These are phyloP conservation scores for Leishmania mexicana DNA, from an alignment of 208 protist genomes.

Conservation along the genomic window DNA sequence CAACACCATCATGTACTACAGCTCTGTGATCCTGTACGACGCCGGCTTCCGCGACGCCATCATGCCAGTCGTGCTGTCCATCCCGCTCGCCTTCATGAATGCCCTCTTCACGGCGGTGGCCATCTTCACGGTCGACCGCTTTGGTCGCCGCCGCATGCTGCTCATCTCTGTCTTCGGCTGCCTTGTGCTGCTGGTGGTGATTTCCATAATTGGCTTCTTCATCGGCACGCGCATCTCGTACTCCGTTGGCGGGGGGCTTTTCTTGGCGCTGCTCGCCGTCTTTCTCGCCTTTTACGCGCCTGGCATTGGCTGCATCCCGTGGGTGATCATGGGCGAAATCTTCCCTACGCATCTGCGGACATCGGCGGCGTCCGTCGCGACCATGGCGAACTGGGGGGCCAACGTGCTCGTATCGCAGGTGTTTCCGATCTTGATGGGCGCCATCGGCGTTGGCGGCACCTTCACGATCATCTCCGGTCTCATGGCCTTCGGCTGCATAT, in stretches of 20 bases:
- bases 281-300: conserved; percentile 89
- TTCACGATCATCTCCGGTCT: conserved; percentile 77
- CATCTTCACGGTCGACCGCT: conserved; percentile 83
- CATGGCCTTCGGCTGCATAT: conserved; percentile 57
- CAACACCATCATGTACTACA: conserved; percentile 96
- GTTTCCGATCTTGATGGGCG: conserved; percentile 85
- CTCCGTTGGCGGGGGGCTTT: conserved; percentile 69
- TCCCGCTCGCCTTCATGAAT: conserved; percentile 90
- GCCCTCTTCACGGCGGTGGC: conserved; percentile 80
- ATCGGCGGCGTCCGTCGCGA: conserved; percentile 78
- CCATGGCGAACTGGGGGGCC: conserved; percentile 91
- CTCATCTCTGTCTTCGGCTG: conserved; percentile 77
- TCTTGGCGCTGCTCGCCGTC: conserved; percentile 70
- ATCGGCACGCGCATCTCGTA: conserved; percentile 63
- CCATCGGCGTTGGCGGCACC: conserved; percentile 82
- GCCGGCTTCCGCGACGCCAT: conserved; percentile 75
- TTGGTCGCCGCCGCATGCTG: conserved; percentile 74
- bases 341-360: conserved; percentile 88
- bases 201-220: conserved; percentile 67
- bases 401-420: conserved; percentile 89
- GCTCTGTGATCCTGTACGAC: conserved; percentile 84
- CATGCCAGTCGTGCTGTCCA: conserved; percentile 81
- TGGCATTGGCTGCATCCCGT: conserved; percentile 91
- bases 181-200: conserved; percentile 52
- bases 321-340: conserved; percentile 91